These are phyloP conservation scores for Thelonectria blattea DNA, from an alignment of 2,329 filamentous ascomycete species.

Conservation along the genomic window DNA sequence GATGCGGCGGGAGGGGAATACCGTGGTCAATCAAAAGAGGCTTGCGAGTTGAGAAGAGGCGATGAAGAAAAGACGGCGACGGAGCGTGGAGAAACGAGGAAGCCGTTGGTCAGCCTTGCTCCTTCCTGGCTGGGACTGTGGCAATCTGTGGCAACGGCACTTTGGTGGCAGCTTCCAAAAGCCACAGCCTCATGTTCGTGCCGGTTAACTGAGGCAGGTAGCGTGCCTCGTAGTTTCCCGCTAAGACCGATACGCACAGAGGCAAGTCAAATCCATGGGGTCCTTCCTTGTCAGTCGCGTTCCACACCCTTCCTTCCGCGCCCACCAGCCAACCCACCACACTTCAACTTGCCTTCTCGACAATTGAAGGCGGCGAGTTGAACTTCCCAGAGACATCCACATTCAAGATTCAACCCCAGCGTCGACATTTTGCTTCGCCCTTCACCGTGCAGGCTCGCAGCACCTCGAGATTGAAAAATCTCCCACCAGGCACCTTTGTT, in stretches of 20 bases:
- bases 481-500: not conserved
- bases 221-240: not conserved
- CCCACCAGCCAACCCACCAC: conserved; percentile 21
- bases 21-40: conserved; percentile 16
- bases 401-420: not conserved
- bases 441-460: not conserved
- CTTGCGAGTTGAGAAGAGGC: conserved; percentile 18
- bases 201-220: too few relatives aligned
- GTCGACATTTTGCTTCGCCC: not conserved
- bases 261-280: too few relatives aligned
- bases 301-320: conserved; percentile 3
- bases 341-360: conserved; percentile 30
- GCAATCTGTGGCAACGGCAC: not conserved
- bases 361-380: conserved; percentile 17
- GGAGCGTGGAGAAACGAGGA: conserved; percentile 26
- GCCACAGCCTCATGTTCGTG: conserved; percentile 7
- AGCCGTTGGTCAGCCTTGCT: conserved; percentile 17
- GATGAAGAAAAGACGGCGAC: conserved; percentile 22
- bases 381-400: conserved; percentile 30
- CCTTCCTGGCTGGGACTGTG: conserved; percentile 10
- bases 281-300: conserved; percentile 5
- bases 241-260: not conserved
- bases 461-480: not conserved
- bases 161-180: not conserved
- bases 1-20: conserved; percentile 16